Percentiles rank a stretch among this genome's conserved stretches.
These are phyloP conservation scores for Bertia moriformis DNA, from an alignment of 2,329 filamentous ascomycete genomes.

Conservation along the genomic window DNA sequence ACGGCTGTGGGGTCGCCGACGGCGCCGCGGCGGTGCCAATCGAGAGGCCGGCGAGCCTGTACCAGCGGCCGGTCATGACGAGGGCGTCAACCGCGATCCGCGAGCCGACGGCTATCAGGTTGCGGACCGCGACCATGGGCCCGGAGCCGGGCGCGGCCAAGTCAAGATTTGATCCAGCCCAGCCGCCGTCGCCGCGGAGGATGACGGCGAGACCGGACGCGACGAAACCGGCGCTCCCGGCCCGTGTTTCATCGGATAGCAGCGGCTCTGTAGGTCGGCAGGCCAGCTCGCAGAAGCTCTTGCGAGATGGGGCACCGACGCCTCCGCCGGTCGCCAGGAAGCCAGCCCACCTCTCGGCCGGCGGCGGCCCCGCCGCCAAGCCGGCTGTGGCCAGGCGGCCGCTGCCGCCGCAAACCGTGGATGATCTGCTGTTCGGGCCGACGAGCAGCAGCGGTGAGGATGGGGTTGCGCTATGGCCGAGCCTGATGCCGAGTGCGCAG, in stretches of 20 bases:
- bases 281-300: conserved; percentile 12
- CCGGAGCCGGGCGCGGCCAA: too few species aligned
- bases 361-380: too few species aligned
- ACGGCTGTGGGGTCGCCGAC: background rate
- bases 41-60: too few species aligned
- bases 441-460: too few species aligned
- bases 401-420: background rate
- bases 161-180: too few species aligned
- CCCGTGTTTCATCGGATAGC: conserved; percentile 9
- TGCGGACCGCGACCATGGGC: background rate
- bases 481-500: background rate
- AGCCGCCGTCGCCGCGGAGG: background rate
- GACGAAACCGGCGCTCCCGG: conserved; percentile 10
- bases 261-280: conserved; percentile 16
- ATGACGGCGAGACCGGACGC: background rate
- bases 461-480: background rate
- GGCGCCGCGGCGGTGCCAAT: too few species aligned
- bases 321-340: conserved; percentile 49
- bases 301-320: too few species aligned
- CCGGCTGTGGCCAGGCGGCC: too few species aligned
- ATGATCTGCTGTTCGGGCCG: background rate
- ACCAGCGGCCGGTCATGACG: too few species aligned
- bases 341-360: conserved; percentile 34
- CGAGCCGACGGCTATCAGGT: too few species aligned
- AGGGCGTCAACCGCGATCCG: too few species aligned